Percentiles rank a stretch among this genome's conserved stretches.
Evolutionary conservation across 345 rosid genomes (phyloP).

Genomic region (Geranium rotundifolium): DNA sequence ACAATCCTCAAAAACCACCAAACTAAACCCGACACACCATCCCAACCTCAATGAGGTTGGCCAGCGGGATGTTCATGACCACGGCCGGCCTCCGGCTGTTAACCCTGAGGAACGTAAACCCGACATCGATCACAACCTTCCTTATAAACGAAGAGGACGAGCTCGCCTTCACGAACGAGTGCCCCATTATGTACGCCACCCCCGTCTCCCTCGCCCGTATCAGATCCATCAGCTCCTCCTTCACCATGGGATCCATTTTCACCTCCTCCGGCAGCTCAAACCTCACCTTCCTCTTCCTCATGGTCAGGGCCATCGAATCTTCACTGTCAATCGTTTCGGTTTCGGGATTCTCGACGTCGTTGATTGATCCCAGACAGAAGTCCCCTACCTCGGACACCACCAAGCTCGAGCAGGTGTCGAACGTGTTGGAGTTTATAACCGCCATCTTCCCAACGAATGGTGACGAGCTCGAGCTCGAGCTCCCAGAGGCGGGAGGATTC

Average conservation of each 20-base stretch:
- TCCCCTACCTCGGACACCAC: conserved; percentile 44
- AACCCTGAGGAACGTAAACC: conserved; percentile 81
- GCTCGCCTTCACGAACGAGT: conserved; percentile 78
- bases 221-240: conserved; percentile 75
- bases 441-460: conserved; percentile 82
- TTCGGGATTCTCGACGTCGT: conserved; percentile 57
- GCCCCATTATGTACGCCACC: conserved; percentile 81
- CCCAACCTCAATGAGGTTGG: conserved; percentile 89
- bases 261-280: conserved; percentile 41
- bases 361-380: conserved; percentile 21
- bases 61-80: conserved; percentile 82
- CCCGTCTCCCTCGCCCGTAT: conserved; percentile 80
- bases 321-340: conserved; percentile 48
- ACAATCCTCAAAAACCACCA: too few relatives aligned
- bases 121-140: conserved; percentile 59
- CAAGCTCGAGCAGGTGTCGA: conserved; percentile 41
- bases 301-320: conserved; percentile 46
- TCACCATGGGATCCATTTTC: conserved; percentile 56
- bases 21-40: conserved; percentile 35
- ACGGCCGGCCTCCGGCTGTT: conserved; percentile 90
- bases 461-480: conserved; percentile 35
- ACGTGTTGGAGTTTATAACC: conserved; percentile 55
- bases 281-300: conserved; percentile 54
- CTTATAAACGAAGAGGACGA: conserved; percentile 53
- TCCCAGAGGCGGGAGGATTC: conserved; percentile 10